Evolutionary conservation across 1,139 yeast genomes (phyloP).

Genomic region (Saccharomyces hybrid): DNA sequence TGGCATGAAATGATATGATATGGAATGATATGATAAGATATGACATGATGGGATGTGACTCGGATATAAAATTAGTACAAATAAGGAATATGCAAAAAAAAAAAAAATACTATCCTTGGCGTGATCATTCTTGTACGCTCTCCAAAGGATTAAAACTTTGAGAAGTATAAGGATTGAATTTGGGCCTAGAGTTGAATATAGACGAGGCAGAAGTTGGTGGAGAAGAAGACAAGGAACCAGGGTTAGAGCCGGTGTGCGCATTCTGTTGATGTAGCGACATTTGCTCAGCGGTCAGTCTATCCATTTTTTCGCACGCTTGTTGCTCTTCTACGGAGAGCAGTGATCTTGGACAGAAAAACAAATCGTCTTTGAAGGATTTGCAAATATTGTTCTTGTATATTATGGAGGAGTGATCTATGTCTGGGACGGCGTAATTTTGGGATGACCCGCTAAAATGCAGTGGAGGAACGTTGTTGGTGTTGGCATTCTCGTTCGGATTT

Average conservation of each 20-base stretch:
- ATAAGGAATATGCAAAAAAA: background rate
- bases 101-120: background rate
- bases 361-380: slow-evolving; percentile 27
- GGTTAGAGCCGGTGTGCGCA: slow-evolving; percentile 7
- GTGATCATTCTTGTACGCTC: slow-evolving; percentile 3
- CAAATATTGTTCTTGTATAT: slow-evolving; percentile 20
- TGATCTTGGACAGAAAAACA: slow-evolving; percentile 26
- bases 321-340: slow-evolving; percentile 21
- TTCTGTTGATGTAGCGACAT: slow-evolving; percentile 14
- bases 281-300: slow-evolving; percentile 18
- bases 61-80: background rate
- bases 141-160: slow-evolving; percentile 29
- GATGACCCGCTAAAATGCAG: background rate
- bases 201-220: slow-evolving; percentile 3
- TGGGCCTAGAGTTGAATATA: slow-evolving; percentile 11
- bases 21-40: background rate
- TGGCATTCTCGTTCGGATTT: background rate
- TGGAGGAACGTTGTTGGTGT: background rate
- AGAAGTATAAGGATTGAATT: slow-evolving; percentile 31
- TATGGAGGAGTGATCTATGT: slow-evolving; percentile 11
- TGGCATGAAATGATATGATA: background rate
- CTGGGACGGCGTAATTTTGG: background rate
- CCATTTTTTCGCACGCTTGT: slow-evolving; percentile 20
- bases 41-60: background rate
- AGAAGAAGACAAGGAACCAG: background rate